Evolutionary conservation across 2,329 filamentous ascomycete genomes (phyloP).

Genomic region (Fusarium pseudoanthophilum): DNA sequence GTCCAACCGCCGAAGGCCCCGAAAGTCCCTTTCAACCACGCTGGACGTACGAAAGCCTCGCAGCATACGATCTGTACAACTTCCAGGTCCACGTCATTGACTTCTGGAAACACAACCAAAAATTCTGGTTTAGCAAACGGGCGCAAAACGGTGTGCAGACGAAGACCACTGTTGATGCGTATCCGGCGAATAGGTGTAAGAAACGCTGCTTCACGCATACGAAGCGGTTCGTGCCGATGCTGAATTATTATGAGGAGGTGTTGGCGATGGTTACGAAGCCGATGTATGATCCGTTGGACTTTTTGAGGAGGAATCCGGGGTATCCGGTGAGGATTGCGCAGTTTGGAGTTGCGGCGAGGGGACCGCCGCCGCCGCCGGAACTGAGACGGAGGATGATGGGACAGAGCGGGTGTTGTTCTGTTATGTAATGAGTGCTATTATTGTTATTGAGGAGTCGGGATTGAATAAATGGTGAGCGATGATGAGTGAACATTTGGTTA

Average conservation of each 20-base stretch:
- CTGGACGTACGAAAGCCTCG: conserved; percentile 15
- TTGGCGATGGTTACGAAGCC: background rate
- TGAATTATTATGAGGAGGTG: background rate
- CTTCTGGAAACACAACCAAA: background rate
- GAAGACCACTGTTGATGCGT: background rate
- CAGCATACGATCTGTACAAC: conserved; percentile 5
- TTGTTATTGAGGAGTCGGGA: too few species aligned
- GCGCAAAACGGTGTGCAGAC: background rate
- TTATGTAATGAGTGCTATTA: background rate
- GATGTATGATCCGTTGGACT: background rate
- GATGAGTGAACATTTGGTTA: background rate
- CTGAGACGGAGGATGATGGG: too few species aligned
- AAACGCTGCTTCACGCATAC: background rate
- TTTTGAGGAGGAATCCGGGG: background rate
- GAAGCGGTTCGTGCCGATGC: background rate
- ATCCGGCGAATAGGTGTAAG: background rate
- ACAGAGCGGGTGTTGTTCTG: background rate
- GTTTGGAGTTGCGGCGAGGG: background rate
- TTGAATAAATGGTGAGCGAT: background rate
- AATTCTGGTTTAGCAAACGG: background rate
- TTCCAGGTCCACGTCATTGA: conserved; percentile 1
- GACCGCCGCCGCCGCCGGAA: too few species aligned
- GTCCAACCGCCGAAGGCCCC: background rate
- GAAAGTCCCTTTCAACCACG: background rate
- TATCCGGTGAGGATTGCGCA: background rate